These are phyloP conservation scores for Ammopiptanthus mongolicus DNA, from an alignment of 306 rosid genomes.

Conservation along the genomic window DNA sequence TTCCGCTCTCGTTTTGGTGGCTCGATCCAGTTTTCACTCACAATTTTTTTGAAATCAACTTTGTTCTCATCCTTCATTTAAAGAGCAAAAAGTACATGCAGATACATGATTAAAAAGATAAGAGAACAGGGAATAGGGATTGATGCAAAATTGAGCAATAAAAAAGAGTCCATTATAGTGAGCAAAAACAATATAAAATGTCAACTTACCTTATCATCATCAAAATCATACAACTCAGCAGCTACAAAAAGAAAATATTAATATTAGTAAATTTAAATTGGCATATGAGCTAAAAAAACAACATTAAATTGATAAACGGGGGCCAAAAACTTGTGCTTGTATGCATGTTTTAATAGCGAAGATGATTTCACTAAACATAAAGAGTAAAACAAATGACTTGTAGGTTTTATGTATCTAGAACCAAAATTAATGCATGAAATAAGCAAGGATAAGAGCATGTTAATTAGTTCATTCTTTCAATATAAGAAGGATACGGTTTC, in stretches of 20 bases:
- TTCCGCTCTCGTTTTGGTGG: slow-evolving; percentile 97
- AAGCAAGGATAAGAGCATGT: not conserved
- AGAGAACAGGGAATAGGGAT: not conserved
- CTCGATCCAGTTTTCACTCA: slow-evolving; percentile 94
- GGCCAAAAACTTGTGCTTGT: not conserved
- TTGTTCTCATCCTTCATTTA: slow-evolving; percentile 76
- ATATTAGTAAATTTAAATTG: slow-evolving; percentile 20
- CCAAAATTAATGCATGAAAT: not conserved
- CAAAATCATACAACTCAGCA: slow-evolving; percentile 96
- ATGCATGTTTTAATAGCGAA: not conserved
- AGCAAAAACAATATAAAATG: not conserved
- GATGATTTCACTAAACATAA: not conserved
- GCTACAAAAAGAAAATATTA: slow-evolving; percentile 44
- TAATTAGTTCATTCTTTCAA: not conserved
- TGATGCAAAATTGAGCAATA: slow-evolving; percentile 2
- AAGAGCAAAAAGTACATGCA: not conserved
- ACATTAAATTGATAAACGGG: not conserved
- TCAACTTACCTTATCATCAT: slow-evolving; percentile 74
- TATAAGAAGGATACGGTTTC: not conserved
- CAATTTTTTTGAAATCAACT: slow-evolving; percentile 91
- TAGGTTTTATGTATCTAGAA: not conserved
- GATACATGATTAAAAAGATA: not conserved
- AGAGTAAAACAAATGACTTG: not conserved
- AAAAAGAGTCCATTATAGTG: not conserved
- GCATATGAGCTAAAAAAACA: not conserved